These are phyloP conservation scores for Aschersonia sp. DNA, from an alignment of 2,329 filamentous ascomycete genomes.

Conservation along the genomic window DNA sequence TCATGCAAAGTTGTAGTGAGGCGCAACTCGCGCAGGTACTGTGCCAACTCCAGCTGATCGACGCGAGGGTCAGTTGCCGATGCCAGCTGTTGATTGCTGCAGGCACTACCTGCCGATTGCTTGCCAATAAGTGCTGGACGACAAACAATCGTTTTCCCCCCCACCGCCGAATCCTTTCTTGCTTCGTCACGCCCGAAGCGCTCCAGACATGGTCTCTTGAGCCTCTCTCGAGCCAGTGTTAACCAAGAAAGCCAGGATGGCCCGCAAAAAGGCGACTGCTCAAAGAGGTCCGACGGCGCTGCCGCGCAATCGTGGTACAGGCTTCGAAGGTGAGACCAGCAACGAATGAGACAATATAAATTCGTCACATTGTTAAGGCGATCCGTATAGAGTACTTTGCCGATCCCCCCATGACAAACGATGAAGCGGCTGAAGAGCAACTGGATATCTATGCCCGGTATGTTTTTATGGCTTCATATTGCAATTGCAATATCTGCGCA, in stretches of 20 bases:
- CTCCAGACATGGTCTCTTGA: too few relatives aligned
- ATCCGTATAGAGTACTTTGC: slow-evolving; percentile 49
- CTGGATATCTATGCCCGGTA: slow-evolving; percentile 52
- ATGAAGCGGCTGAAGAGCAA: slow-evolving; percentile 50
- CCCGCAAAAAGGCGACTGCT: slow-evolving; percentile 5
- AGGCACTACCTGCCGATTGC: too few relatives aligned
- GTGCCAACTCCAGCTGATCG: too few relatives aligned
- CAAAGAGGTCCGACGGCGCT: slow-evolving; percentile 24
- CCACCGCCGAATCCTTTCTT: too few relatives aligned
- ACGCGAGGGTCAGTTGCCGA: too few relatives aligned
- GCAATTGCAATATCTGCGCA: too few relatives aligned
- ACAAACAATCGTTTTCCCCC: too few relatives aligned
- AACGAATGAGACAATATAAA: not conserved
- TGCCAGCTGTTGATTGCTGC: too few relatives aligned
- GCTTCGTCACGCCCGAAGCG: too few relatives aligned
- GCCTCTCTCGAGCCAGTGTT: not conserved
- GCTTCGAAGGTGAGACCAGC: slow-evolving; percentile 47
- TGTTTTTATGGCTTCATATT: slow-evolving; percentile 14
- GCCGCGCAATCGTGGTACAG: slow-evolving; percentile 36
- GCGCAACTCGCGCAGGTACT: too few relatives aligned
- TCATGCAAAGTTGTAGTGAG: too few relatives aligned
- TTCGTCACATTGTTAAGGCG: not conserved
- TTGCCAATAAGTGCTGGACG: too few relatives aligned
- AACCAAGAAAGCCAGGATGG: slow-evolving; percentile 10
- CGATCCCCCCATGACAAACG: slow-evolving; percentile 63